A percentile compares a stretch with the other conserved stretches of the same genome.
These are phyloP conservation scores for Schoenoplectus tabernaemontani DNA, from an alignment of 202 grass and related monocot species.

Conservation along the genomic window DNA sequence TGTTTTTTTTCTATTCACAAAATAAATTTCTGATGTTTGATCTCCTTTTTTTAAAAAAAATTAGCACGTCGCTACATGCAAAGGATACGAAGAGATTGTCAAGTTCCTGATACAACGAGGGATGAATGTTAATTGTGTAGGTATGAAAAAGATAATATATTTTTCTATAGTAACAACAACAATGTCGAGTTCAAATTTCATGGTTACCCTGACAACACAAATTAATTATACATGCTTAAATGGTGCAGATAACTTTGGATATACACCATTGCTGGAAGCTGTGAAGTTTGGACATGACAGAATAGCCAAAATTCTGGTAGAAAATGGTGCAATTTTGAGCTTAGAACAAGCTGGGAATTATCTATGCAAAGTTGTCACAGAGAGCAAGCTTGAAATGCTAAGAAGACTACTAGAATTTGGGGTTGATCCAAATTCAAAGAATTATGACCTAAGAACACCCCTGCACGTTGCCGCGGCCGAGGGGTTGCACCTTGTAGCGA, in stretches of 20 bases:
- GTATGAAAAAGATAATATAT: too few relatives aligned
- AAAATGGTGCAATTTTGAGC: constrained; percentile 52
- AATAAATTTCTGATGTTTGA: not conserved
- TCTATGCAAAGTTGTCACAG: constrained; percentile 48
- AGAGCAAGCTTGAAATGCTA: constrained; percentile 58
- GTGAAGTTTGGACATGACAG: constrained; percentile 61
- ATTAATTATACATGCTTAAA: not conserved
- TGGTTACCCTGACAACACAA: not conserved
- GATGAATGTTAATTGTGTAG: constrained; percentile 48
- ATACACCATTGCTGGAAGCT: constrained; percentile 62
- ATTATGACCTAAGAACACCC: constrained; percentile 69
- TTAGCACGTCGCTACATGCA: constrained; percentile 66
- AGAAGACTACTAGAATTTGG: constrained; percentile 52
- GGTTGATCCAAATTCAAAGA: constrained; percentile 70
- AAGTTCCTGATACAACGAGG: constrained; percentile 72
- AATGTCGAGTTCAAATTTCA: not conserved
- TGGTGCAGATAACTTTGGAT: constrained; percentile 71
- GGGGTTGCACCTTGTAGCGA: constrained; percentile 58
- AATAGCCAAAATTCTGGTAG: constrained; percentile 44
- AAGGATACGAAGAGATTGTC: constrained; percentile 75
- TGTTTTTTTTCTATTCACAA: not conserved
- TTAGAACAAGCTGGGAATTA: constrained; percentile 64
- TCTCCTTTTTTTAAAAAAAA: not conserved
- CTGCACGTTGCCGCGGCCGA: constrained; percentile 69
- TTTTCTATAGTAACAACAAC: too few relatives aligned